Percentiles rank a stretch among this genome's conserved stretches.
These are phyloP conservation scores for Globisporangium heterothallicum DNA, from an alignment of 352 stramenopile genomes.

Conservation along the genomic window DNA sequence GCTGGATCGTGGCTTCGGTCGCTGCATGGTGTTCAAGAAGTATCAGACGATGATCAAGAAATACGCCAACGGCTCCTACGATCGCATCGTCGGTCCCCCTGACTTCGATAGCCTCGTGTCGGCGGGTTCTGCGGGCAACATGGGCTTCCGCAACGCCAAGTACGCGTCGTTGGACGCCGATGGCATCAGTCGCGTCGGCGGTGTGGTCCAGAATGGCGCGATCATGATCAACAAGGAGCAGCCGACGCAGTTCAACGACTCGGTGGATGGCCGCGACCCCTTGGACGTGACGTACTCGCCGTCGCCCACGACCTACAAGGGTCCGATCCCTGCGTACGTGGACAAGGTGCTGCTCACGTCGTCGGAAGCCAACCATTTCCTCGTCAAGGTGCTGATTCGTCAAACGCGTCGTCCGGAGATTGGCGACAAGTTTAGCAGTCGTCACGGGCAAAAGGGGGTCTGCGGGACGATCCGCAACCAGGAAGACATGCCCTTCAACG, in stretches of 20 bases:
- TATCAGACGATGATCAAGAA: conserved; percentile 96
- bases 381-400: conserved; percentile 97
- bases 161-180: conserved; percentile 95
- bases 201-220: conserved; percentile 88
- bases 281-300: conserved; percentile 80
- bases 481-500: conserved; percentile 99
- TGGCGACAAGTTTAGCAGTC: conserved; percentile 99
- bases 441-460: conserved; percentile 99
- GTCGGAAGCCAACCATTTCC: conserved; percentile 96
- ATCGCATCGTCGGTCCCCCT: conserved; percentile 91
- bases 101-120: conserved; percentile 82
- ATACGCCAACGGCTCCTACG: conserved; percentile 95
- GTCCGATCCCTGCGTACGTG: conserved; percentile 92
- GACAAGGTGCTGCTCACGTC: conserved; percentile 99
- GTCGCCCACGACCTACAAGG: conserved; percentile 94
- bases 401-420: conserved; percentile 96
- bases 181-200: conserved; percentile 90
- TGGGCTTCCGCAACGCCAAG: conserved; percentile 84
- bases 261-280: conserved; percentile 65
- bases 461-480: conserved; percentile 94
- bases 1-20: conserved; percentile 96
- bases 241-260: conserved; percentile 92
- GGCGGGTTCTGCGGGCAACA: conserved; percentile 25
- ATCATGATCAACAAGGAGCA: conserved; percentile 99
- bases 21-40: conserved; percentile 99